Conservation (phyloP, 2,329 filamentous ascomycete species). For the Sarocladiaceae sp. region DNA sequence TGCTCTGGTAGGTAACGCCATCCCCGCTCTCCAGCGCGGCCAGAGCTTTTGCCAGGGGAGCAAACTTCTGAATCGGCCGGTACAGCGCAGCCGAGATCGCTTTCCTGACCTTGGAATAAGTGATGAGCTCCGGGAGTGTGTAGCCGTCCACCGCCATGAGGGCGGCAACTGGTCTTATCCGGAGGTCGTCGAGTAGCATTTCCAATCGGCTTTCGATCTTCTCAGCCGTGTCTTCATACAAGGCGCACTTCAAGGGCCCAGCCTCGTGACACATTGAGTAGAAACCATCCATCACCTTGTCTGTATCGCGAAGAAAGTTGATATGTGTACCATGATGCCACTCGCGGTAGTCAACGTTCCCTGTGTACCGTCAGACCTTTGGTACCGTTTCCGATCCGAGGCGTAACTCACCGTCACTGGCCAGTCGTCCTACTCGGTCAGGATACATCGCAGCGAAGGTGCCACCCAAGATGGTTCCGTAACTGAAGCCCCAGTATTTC, state of each 20-base stretch:
- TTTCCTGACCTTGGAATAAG: constrained; percentile 39
- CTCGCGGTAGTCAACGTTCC: constrained; percentile 48
- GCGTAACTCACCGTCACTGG: constrained; percentile 39
- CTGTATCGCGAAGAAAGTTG: constrained; percentile 47
- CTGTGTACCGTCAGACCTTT: constrained; percentile 11
- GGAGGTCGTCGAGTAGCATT: constrained; percentile 33
- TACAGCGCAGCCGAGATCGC: constrained; percentile 38
- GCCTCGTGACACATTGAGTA: constrained; percentile 47
- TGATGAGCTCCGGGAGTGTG: constrained; percentile 41
- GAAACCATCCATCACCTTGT: constrained; percentile 47
- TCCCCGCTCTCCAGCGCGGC: constrained; percentile 37
- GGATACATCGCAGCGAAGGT: constrained; percentile 47
- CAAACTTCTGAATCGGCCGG: constrained; percentile 27
- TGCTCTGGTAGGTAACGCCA: constrained; percentile 29
- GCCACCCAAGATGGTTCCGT: constrained; percentile 46
- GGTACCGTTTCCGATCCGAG: neutral
- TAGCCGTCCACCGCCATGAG: constrained; percentile 22
- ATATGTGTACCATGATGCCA: constrained; percentile 40
- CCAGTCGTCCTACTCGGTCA: constrained; percentile 41
- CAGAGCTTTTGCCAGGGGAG: constrained; percentile 35
- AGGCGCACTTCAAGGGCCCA: constrained; percentile 39
- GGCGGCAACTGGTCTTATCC: constrained; percentile 36
- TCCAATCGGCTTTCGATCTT: constrained; percentile 33
- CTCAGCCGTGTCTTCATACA: constrained; percentile 30
- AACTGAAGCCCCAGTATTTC: constrained; percentile 50